A percentile compares a stretch with the other conserved stretches of the same genome.
phyloP scores from a whole-genome alignment of 2,329 filamentous ascomycete genomes.

The Dactylellina parvicollis region DNA sequence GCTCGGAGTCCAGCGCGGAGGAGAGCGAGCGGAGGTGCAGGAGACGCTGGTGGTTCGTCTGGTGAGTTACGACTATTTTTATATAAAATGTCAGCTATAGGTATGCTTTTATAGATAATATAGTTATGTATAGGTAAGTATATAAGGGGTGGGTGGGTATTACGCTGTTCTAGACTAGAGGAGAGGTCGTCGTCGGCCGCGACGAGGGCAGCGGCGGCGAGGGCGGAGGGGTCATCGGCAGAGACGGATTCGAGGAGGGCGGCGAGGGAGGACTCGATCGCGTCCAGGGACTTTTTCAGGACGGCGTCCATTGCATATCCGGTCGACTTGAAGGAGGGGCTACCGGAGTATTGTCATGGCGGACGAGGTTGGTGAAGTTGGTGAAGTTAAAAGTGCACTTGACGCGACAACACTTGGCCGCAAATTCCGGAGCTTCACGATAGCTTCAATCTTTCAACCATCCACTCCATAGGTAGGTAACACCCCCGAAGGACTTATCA shows the following conservation, averaged over 20 bases:
- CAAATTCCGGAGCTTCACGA: too few species aligned
- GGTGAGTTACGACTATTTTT: slow-evolving; percentile 73
- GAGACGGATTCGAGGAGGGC: slow-evolving; percentile 80
- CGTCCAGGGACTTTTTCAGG: slow-evolving; percentile 72
- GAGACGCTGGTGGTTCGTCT: slow-evolving; percentile 77
- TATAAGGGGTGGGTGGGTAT: slow-evolving; percentile 42
- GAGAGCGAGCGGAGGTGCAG: slow-evolving; percentile 74
- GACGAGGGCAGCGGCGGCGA: slow-evolving; percentile 74
- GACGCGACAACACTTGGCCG: too few species aligned
- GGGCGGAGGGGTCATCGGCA: slow-evolving; percentile 79
- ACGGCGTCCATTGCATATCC: slow-evolving; percentile 68
- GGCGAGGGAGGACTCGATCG: slow-evolving; percentile 73
- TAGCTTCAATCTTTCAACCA: too few species aligned
- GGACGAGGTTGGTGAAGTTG: neutral
- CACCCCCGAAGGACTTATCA: too few species aligned
- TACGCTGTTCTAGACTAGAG: slow-evolving; percentile 73
- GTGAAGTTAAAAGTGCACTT: neutral
- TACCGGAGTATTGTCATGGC: neutral
- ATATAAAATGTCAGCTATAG: neutral
- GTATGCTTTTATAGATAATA: neutral
- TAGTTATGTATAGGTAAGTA: neutral
- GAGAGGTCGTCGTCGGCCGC: slow-evolving; percentile 75
- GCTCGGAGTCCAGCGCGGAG: slow-evolving; percentile 74
- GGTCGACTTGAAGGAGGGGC: neutral
- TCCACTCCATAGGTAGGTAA: too few species aligned